Conservation (phyloP, 2,329 filamentous ascomycete species). For the Tolypocladium endophyticum region DNA sequence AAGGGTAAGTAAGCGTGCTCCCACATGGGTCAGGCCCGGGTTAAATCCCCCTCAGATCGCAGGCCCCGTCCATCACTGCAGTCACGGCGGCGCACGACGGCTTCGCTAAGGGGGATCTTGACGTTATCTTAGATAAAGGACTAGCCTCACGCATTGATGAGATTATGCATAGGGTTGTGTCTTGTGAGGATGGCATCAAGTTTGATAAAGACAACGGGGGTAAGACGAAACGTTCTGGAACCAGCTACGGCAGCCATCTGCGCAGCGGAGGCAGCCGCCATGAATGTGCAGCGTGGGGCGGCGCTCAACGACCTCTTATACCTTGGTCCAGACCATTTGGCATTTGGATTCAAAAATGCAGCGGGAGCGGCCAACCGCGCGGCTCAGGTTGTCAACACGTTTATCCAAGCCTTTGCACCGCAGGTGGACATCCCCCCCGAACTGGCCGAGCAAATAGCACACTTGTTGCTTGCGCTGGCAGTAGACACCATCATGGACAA, state of each 20-base stretch:
- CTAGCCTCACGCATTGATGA: background rate
- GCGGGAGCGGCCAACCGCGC: background rate
- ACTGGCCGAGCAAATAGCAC: background rate
- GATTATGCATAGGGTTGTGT: background rate
- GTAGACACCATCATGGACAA: background rate
- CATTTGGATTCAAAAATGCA: background rate
- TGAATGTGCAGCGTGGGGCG: background rate
- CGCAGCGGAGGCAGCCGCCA: background rate
- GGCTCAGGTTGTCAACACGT: background rate
- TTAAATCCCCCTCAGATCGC: background rate
- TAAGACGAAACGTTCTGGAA: background rate
- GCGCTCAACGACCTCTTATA: background rate
- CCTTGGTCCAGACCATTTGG: background rate
- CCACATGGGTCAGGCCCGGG: background rate
- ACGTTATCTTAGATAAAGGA: background rate
- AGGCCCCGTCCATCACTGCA: background rate
- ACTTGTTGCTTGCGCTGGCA: background rate
- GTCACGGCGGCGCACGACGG: background rate
- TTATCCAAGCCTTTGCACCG: background rate
- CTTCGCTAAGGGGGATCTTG: background rate
- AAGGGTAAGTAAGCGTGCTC: background rate
- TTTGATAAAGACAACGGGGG: background rate
- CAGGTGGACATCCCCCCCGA: background rate
- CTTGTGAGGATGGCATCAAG: background rate
- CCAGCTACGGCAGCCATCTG: background rate